Percentiles rank a stretch among this genome's conserved stretches.
phyloP scores from a whole-genome alignment of 495 filamentous ascomycete genomes.

The Aspergillus asperescens region DNA sequence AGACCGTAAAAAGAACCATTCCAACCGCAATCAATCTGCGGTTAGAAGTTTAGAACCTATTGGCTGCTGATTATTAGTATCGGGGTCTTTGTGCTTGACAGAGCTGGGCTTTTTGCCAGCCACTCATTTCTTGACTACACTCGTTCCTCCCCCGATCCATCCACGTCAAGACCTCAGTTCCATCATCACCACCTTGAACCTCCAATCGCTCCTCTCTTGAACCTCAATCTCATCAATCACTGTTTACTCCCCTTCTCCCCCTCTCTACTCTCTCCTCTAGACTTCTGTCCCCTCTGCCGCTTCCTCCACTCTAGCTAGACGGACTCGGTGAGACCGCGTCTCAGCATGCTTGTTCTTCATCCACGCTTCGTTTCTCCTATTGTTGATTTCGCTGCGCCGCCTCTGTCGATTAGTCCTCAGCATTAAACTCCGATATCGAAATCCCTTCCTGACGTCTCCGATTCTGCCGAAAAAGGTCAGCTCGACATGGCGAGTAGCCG shows the following conservation, averaged over 20 bases:
- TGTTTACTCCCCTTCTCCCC: not conserved
- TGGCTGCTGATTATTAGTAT: constrained; percentile 7
- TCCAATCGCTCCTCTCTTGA: not conserved
- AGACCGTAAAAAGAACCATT: not conserved
- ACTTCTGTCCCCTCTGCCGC: not conserved
- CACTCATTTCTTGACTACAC: constrained; percentile 14
- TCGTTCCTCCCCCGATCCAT: constrained; percentile 15
- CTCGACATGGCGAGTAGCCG: constrained; percentile 40
- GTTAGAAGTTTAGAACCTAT: not conserved
- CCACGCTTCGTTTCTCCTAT: constrained; percentile 15
- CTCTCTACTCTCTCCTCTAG: not conserved
- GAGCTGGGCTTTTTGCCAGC: not conserved
- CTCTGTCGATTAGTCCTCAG: constrained; percentile 17
- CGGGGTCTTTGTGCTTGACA: not conserved
- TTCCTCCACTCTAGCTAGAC: not conserved
- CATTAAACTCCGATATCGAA: constrained; percentile 11
- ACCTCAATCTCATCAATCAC: not conserved
- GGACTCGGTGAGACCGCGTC: constrained; percentile 19
- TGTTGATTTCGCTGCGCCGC: constrained; percentile 18
- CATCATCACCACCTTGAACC: not conserved
- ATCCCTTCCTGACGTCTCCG: constrained; percentile 1
- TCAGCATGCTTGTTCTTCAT: constrained; percentile 29
- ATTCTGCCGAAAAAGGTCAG: constrained; percentile 32
- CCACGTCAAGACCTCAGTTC: not conserved
- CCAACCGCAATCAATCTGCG: not conserved